Conservation (phyloP, 768 basidiomycete species). For the Russula abietina region DNA sequence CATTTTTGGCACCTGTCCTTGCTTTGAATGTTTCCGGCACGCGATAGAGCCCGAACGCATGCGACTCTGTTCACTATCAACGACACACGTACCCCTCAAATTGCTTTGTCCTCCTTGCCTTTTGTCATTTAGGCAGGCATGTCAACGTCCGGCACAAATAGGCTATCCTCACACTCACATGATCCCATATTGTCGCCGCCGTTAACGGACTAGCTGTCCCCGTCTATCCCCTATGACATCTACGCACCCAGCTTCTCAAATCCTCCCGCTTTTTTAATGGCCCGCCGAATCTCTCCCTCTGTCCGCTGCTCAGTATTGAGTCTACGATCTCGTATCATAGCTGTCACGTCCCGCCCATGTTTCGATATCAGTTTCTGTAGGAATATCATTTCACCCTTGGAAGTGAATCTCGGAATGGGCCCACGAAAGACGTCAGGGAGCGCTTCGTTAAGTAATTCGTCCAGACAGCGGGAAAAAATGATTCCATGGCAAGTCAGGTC, state of each 20-base stretch:
- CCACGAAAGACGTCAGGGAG: slow-evolving; percentile 4
- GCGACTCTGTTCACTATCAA: background rate
- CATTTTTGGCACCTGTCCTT: slow-evolving; percentile 5
- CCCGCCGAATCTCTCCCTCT: slow-evolving; percentile 64
- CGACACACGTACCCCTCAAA: slow-evolving; percentile 9
- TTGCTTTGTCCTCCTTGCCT: slow-evolving; percentile 13
- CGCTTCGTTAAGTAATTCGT: slow-evolving; percentile 20
- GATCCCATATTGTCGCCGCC: slow-evolving; percentile 6
- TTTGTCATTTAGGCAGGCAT: slow-evolving; percentile 16
- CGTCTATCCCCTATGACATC: slow-evolving; percentile 3
- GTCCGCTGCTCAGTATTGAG: slow-evolving; percentile 84
- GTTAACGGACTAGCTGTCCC: slow-evolving; percentile 8
- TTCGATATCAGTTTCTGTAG: slow-evolving; percentile 58
- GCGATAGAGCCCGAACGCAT: slow-evolving; percentile 4
- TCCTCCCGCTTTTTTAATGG: slow-evolving; percentile 51
- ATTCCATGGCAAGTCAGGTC: slow-evolving; percentile 20
- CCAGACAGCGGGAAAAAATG: slow-evolving; percentile 14
- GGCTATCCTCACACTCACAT: slow-evolving; percentile 22
- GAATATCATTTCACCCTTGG: slow-evolving; percentile 62
- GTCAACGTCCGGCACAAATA: slow-evolving; percentile 17
- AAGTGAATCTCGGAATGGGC: slow-evolving; percentile 46
- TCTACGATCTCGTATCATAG: slow-evolving; percentile 75
- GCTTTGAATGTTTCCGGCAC: slow-evolving; percentile 13
- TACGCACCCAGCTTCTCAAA: slow-evolving; percentile 30
- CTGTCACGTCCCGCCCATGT: slow-evolving; percentile 64